These are phyloP conservation scores for Aaosphaeria pasadenensis DNA, from an alignment of 2,329 filamentous ascomycete species.

Conservation along the genomic window DNA sequence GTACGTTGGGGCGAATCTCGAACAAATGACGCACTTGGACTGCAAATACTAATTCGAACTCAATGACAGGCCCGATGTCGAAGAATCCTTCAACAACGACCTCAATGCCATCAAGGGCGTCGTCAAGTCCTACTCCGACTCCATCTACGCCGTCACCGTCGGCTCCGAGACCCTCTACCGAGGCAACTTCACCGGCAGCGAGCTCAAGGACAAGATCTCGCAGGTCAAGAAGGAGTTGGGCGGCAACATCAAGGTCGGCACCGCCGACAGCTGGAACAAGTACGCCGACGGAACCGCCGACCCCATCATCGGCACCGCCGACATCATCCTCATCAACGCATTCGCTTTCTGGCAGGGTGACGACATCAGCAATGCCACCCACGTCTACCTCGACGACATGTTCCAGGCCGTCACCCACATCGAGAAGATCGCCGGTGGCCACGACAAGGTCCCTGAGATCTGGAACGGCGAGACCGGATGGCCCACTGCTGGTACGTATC, in stretches of 20 bases:
- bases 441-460: conserved; percentile 56
- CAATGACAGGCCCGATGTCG: conserved; percentile 56
- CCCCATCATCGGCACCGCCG: conserved; percentile 60
- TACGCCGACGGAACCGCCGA: conserved; percentile 66
- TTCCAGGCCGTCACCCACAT: conserved; percentile 62
- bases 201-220: conserved; percentile 61
- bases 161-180: conserved; percentile 71
- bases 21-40: background rate
- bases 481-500: conserved; percentile 51
- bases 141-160: conserved; percentile 67
- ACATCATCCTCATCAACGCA: conserved; percentile 64
- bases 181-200: conserved; percentile 60
- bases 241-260: conserved; percentile 57
- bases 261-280: conserved; percentile 73
- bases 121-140: conserved; percentile 50
- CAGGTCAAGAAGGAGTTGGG: conserved; percentile 57
- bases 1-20: conserved; percentile 38
- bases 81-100: conserved; percentile 61
- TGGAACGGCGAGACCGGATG: conserved; percentile 69
- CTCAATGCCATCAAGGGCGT: conserved; percentile 55
- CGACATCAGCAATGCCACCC: conserved; percentile 55
- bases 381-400: conserved; percentile 66
- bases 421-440: conserved; percentile 55
- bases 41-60: background rate
- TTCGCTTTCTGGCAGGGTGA: conserved; percentile 73